Percentiles rank a stretch among this genome's conserved stretches.
phyloP scores from a whole-genome alignment of 2,329 filamentous ascomycete species.

The Epichloe scottii region DNA sequence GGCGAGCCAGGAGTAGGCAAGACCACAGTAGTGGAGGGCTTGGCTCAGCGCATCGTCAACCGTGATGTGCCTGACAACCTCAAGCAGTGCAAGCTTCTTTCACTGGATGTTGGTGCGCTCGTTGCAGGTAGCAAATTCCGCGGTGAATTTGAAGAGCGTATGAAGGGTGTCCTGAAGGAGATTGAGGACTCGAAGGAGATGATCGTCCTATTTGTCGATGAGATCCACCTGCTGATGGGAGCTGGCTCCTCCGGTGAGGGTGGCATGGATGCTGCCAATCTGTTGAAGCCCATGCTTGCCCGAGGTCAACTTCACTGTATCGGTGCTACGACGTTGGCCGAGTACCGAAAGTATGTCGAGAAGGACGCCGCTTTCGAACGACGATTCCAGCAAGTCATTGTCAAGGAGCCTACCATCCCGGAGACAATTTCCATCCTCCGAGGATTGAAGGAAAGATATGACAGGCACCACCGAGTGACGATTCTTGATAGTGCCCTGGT shows the following conservation, averaged over 20 bases:
- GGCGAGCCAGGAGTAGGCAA: conserved; percentile 98
- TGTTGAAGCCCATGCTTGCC: conserved; percentile 96
- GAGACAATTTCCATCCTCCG: conserved; percentile 98
- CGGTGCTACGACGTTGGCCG: conserved; percentile 84
- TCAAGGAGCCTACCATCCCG: conserved; percentile 79
- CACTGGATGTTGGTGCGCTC: conserved; percentile 85
- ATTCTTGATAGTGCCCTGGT: conserved; percentile 93
- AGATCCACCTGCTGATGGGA: conserved; percentile 97
- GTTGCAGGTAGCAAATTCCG: conserved; percentile 97
- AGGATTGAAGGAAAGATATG: conserved; percentile 94
- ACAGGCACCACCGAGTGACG: conserved; percentile 94
- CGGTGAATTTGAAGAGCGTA: conserved; percentile 96
- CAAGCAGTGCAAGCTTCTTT: conserved; percentile 84
- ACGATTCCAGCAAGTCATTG: conserved; percentile 94
- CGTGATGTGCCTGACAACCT: conserved; percentile 93
- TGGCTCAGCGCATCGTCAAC: conserved; percentile 92
- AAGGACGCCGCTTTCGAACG: conserved; percentile 97
- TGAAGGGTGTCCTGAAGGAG: conserved; percentile 98
- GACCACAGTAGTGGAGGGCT: conserved; percentile 92
- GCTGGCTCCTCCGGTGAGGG: conserved; percentile 89
- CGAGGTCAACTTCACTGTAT: conserved; percentile 96
- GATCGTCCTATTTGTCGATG: conserved; percentile 96
- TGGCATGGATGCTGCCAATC: conserved; percentile 96
- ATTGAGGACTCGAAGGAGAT: conserved; percentile 90
- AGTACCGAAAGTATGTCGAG: conserved; percentile 98